These are phyloP conservation scores for Fonsecaea nubica DNA, from an alignment of 2,329 filamentous ascomycete genomes.

Conservation along the genomic window DNA sequence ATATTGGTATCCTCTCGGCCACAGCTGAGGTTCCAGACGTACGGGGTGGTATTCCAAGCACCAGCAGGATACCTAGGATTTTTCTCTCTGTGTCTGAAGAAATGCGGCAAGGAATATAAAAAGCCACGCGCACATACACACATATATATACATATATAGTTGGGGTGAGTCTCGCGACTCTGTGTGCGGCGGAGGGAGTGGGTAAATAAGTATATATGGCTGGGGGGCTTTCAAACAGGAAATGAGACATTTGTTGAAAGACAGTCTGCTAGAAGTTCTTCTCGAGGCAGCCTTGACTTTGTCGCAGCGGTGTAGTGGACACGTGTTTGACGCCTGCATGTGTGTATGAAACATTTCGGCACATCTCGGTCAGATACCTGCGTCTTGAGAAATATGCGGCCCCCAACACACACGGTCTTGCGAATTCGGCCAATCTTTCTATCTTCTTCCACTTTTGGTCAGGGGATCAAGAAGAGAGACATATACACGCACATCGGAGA, in stretches of 20 bases:
- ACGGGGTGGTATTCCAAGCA: not conserved
- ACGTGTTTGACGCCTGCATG: not conserved
- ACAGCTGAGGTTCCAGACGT: not conserved
- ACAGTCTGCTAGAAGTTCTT: too few relatives aligned
- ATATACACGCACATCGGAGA: too few relatives aligned
- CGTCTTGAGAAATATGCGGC: too few relatives aligned
- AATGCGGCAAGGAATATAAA: constrained; percentile 8
- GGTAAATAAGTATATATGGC: not conserved
- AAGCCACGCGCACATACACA: not conserved
- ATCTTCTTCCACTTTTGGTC: too few relatives aligned
- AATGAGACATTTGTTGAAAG: not conserved
- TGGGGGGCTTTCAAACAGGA: not conserved
- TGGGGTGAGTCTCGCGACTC: constrained; percentile 16
- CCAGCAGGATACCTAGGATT: not conserved
- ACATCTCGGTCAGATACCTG: too few relatives aligned
- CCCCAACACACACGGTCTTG: too few relatives aligned
- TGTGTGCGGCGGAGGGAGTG: not conserved
- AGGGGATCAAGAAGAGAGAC: too few relatives aligned
- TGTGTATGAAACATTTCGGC: not conserved
- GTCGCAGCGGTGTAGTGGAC: not conserved
- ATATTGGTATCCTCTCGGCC: not conserved
- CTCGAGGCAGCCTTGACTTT: not conserved
- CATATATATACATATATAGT: not conserved
- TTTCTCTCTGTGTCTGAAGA: not conserved
- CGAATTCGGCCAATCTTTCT: too few relatives aligned